Percentiles rank a stretch among this genome's conserved stretches.
Evolutionary conservation across 805 yeast species (phyloP).

Genomic region (Metschnikowia lachancei): DNA sequence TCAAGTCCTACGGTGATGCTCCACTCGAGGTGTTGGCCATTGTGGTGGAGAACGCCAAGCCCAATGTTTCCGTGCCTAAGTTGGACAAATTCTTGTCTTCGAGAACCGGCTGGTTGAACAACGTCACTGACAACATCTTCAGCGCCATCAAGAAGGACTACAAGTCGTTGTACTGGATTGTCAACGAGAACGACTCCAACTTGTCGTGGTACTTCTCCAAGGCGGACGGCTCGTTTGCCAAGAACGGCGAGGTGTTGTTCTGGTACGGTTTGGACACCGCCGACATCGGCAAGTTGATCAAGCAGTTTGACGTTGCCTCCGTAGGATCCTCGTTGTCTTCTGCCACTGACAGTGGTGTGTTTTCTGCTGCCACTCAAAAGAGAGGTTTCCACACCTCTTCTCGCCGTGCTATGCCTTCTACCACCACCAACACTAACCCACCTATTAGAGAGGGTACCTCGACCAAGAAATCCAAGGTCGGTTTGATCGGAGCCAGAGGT

Average conservation of each 20-base stretch:
- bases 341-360: conserved; percentile 45
- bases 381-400: conserved; percentile 42
- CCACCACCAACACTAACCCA: conserved; percentile 42
- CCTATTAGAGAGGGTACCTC: conserved; percentile 66
- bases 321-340: conserved; percentile 37
- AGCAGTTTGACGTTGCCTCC: conserved; percentile 41
- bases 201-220: conserved; percentile 88
- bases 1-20: conserved; percentile 89
- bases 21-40: conserved; percentile 93
- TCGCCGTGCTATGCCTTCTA: conserved; percentile 4
- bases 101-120: conserved; percentile 94
- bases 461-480: conserved; percentile 66
- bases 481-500: conserved; percentile 98
- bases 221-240: conserved; percentile 90
- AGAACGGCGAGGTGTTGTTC: conserved; percentile 84
- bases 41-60: conserved; percentile 48
- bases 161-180: conserved; percentile 77
- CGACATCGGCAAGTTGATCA: conserved; percentile 61
- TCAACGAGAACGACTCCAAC: conserved; percentile 85
- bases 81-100: conserved; percentile 85
- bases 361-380: conserved; percentile 45
- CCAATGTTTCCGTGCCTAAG: conserved; percentile 50
- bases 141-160: conserved; percentile 74
- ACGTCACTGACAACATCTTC: conserved; percentile 94
- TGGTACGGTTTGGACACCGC: conserved; percentile 87